Evolutionary conservation across 306 rosid species (phyloP), one percentile per base, ranked within the genome.

Genomic region (Alnus glutinosa): DNA sequence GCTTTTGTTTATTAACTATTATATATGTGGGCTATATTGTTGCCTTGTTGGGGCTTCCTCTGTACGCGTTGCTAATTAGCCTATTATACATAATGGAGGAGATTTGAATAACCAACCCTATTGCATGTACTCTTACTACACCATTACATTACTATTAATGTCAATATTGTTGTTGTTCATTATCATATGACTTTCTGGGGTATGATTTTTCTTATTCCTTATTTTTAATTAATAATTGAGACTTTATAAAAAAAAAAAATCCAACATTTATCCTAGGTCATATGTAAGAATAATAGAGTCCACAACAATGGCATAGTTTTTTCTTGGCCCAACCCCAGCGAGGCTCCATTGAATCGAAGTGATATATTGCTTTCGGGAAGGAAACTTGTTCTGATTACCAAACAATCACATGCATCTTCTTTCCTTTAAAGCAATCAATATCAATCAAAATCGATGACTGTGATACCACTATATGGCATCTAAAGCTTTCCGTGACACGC

Each of bases 31-130:
- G 70, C 75, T 23, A 23, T 23, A 62, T 86, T 78, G 75, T 8
- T 8, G 49, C 5, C 7, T 48, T 48, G 51, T 49, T 49, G 52
- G 52, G 52, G 13, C 52, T 49, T 49, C 52, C 28, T 23, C 28
- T 23, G 28, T 23, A 23, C 70, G 78, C 48, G 47, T 83, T 81
- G 5, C 44, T 39, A 23, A 5, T 39, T 39, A 39, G 5, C 77
- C 77, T 78, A 42, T 34, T 32, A 74, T 77, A 8, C 71, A 59
- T 68, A 76, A 84, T 39, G 79, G 37, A 49, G 76, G 57, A 76
- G 78, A 77, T 16, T 63, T 64, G 63, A 86, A 88, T 88, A 88
- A 86, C 76, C 39, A 88, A 86, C 76, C 39, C 12, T 37, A 11
- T 32, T 52, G 37, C 28, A 23, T 23, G 28, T 23, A 23, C 28